Base-by-base conservation (phyloP, 768 basidiomycete species). In the Pulveroboletus frians region DNA sequence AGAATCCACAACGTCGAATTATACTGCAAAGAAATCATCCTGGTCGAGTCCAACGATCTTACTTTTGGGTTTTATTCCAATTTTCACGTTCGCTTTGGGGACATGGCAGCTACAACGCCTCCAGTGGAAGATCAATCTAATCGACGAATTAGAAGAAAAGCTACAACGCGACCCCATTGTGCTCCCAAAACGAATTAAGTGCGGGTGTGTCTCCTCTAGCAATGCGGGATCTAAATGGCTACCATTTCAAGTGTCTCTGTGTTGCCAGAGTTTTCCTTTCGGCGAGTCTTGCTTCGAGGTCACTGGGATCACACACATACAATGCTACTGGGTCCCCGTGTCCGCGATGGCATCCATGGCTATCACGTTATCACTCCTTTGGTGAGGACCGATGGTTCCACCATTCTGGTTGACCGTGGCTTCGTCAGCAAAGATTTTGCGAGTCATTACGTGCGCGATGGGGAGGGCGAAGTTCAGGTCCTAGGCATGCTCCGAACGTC, bases 41-140 rank as follows among this genome's bases (percentile, higher is more conserved):
- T 80, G 80, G 74, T 62, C 85, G 14, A 88, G 71, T 37, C 84
- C 88, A 2, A 82, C 84, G 9, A 79, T 90, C 73, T 53, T 88
- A 17, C 67, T 92, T 27, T 72, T 93, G 51, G 89, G 90, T 29
- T 78, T 88, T 57, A 88, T 96, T 47, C 96, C 96, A 1, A 71
- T 97, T 52, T 84, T 96, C 63, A 92, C 92, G 0, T 92, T 93
- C 56, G 86, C 77, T 14, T 73, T 99, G 52, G 95, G 96, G 15
- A 80, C 82, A 17, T 98, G 95, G 95, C 96, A 99, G 69, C 73
- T 99, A 29, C 80, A 90, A 58, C 81, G 96, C 41, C 77, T 98
- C 27, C 80, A 89, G 65, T 99, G 96, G 96, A 99, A 99, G 69
- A 74, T 95, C 39, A 80, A 81, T 45, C 76, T 99, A 43, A 97